phyloP scores from a whole-genome alignment of 371 early-diverging fungal genomes.

The Syncephalastrum contaminatum region DNA sequence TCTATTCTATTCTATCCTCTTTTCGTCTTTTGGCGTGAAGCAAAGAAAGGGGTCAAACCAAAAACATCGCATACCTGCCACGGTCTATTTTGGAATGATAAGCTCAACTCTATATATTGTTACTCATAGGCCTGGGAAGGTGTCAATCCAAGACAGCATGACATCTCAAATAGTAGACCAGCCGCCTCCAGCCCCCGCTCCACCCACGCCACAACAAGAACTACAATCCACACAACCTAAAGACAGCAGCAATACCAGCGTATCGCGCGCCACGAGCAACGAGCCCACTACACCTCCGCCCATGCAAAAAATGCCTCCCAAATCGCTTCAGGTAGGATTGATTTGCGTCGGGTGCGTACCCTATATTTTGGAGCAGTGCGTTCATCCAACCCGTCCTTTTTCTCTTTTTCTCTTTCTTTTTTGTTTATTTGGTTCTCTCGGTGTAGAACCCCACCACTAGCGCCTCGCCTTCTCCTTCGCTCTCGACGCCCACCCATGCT shows the following conservation, averaged over 20 bases:
- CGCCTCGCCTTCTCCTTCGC: slow-evolving; percentile 25
- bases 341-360: background rate
- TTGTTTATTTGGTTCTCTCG: background rate
- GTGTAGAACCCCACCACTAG: slow-evolving; percentile 1
- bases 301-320: slow-evolving; percentile 4
- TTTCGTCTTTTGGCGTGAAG: too few species aligned
- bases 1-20: background rate
- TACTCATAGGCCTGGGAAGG: background rate
- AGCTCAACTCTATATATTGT: too few species aligned
- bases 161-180: background rate
- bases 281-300: slow-evolving; percentile 15
- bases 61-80: too few species aligned
- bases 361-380: background rate
- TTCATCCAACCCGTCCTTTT: background rate
- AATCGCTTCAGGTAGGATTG: slow-evolving; percentile 3
- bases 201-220: slow-evolving; percentile 3
- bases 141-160: background rate
- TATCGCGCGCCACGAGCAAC: slow-evolving; percentile 5
- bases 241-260: background rate
- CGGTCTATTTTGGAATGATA: too few species aligned
- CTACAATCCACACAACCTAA: background rate
- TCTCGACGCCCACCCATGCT: background rate
- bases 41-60: too few species aligned
- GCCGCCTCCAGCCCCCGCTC: background rate
- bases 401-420: background rate